A percentile compares a stretch with the other conserved stretches of the same genome.
phyloP scores from a whole-genome alignment of 2,329 filamentous ascomycete species.

The Pseudopithomyces maydicus region DNA sequence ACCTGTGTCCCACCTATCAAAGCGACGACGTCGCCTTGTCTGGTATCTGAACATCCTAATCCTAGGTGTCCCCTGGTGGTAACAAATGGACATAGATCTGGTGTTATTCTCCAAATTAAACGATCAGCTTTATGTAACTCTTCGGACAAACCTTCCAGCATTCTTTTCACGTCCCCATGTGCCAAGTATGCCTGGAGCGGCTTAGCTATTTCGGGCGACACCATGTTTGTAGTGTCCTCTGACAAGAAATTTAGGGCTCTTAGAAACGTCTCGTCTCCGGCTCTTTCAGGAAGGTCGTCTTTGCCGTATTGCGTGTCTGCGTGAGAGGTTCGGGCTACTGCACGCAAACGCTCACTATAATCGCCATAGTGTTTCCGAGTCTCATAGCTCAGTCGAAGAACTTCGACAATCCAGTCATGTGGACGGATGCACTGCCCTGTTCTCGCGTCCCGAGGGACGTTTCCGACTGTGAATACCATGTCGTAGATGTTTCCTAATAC shows the following conservation, averaged over 20 bases:
- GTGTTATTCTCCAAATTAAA: no score
- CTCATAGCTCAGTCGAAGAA: not conserved
- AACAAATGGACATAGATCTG: no score
- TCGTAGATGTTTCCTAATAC: not conserved
- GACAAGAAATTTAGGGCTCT: not conserved
- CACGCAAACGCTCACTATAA: not conserved
- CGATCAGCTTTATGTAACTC: not conserved
- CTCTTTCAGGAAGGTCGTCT: not conserved
- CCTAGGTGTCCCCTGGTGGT: not conserved
- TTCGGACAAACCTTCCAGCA: not conserved
- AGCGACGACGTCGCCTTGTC: slow-evolving; percentile 13
- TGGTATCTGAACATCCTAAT: not conserved
- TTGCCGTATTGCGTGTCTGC: not conserved
- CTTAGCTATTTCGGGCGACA: not conserved
- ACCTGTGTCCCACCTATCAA: slow-evolving; percentile 11
- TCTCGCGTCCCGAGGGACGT: not conserved
- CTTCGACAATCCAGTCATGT: not conserved
- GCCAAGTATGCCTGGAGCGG: not conserved
- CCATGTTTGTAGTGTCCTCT: not conserved
- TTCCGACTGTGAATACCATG: not conserved
- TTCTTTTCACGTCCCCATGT: not conserved
- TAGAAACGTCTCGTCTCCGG: not conserved
- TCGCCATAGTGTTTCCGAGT: not conserved
- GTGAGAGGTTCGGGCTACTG: not conserved
- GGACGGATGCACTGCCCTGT: not conserved